These are phyloP conservation scores for Zarea fungicola DNA, from an alignment of 2,329 filamentous ascomycete genomes.

Conservation along the genomic window DNA sequence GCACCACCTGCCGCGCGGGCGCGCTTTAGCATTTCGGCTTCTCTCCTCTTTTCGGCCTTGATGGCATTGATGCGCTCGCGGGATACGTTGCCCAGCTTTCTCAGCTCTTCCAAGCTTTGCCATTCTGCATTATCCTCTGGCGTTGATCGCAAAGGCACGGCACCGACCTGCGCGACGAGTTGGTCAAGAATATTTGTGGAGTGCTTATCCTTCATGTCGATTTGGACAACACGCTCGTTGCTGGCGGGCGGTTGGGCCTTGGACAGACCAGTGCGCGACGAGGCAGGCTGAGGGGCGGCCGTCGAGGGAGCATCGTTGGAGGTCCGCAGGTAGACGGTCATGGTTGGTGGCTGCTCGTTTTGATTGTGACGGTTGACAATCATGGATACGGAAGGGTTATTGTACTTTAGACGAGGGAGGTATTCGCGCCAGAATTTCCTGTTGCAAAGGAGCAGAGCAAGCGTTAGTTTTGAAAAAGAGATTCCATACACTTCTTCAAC, in stretches of 20 bases:
- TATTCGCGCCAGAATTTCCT: conserved; percentile 87
- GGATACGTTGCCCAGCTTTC: conserved; percentile 48
- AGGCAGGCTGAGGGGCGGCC: conserved; percentile 36
- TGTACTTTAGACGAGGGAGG: conserved; percentile 84
- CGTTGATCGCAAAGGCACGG: conserved; percentile 50
- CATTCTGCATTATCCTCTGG: conserved; percentile 55
- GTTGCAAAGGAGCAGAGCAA: conserved; percentile 15
- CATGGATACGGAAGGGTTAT: conserved; percentile 84
- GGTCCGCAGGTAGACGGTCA: conserved; percentile 61
- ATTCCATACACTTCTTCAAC: too few relatives aligned
- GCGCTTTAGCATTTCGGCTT: conserved; percentile 47
- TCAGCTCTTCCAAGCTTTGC: conserved; percentile 50
- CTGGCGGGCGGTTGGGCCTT: conserved; percentile 43
- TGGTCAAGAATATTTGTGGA: conserved; percentile 58
- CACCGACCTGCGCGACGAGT: conserved; percentile 59
- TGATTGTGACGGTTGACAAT: conserved; percentile 65
- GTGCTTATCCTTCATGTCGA: conserved; percentile 60
- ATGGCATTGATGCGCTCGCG: conserved; percentile 47
- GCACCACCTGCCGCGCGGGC: conserved; percentile 35
- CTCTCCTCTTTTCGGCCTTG: conserved; percentile 53
- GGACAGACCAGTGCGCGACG: conserved; percentile 43
- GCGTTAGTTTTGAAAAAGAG: too few relatives aligned
- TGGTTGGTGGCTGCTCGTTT: conserved; percentile 49
- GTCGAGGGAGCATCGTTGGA: conserved; percentile 20
- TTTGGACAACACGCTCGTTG: conserved; percentile 46